Percentiles rank a stretch among this genome's conserved stretches.
These are phyloP conservation scores for Phytophthora multivora DNA, from an alignment of 352 stramenopile genomes.

Conservation along the genomic window DNA sequence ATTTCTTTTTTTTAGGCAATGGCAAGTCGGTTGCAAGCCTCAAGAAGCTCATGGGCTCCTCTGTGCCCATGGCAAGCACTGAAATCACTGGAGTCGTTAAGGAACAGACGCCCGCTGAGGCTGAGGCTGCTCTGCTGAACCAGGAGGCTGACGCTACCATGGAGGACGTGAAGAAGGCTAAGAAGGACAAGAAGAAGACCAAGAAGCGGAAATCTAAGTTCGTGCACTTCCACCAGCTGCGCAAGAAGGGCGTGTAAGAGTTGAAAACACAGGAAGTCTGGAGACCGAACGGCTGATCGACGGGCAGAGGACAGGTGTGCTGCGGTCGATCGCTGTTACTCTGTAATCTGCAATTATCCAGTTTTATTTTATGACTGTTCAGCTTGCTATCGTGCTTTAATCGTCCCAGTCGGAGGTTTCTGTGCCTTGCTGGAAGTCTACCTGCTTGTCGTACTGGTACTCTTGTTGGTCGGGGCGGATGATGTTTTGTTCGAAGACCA, in stretches of 20 bases:
- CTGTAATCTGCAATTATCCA: conserved; percentile 54
- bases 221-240: conserved; percentile 85
- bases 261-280: conserved; percentile 10
- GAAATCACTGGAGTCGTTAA: conserved; percentile 51
- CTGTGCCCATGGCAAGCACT: conserved; percentile 49
- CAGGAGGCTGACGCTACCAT: conserved; percentile 44
- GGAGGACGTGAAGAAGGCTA: conserved; percentile 54
- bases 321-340: conserved; percentile 34
- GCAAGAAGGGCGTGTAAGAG: conserved; percentile 87
- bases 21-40: conserved; percentile 65
- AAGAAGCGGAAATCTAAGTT: conserved; percentile 86
- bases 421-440: conserved; percentile 50
- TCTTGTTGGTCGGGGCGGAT: conserved; percentile 54
- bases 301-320: conserved; percentile 3
- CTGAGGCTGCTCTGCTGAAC: conserved; percentile 57
- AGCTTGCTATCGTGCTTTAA: conserved; percentile 17
- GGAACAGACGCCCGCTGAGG: conserved; percentile 39
- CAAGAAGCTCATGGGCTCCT: conserved; percentile 74
- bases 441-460: conserved; percentile 76
- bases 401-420: conserved; percentile 72
- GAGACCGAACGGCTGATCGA: conserved; percentile 27
- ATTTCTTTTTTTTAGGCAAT: conserved; percentile 26
- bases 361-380: conserved; percentile 58
- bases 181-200: conserved; percentile 60
- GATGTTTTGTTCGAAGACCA: conserved; percentile 68